phyloP scores from a whole-genome alignment of 768 basidiomycete species.

The Clathrus columnatus region DNA sequence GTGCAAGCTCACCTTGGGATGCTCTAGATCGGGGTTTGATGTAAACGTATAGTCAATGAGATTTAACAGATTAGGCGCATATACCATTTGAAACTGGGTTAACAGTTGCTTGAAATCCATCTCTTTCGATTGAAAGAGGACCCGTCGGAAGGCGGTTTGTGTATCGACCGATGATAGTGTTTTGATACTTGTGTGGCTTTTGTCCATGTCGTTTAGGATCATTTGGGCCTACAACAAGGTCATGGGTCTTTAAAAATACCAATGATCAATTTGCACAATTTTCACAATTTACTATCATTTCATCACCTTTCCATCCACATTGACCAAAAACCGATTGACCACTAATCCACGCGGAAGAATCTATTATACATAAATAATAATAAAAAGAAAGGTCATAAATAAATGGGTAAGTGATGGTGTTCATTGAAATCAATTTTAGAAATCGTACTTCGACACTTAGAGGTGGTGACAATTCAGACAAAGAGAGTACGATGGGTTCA shows the following conservation, averaged over 20 bases:
- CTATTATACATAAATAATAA: too few species aligned
- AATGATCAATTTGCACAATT: not conserved
- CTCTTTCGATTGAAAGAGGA: conserved; percentile 41
- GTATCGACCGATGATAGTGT: conserved; percentile 66
- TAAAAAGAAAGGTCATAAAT: conserved; percentile 7
- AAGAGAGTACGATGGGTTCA: conserved; percentile 35
- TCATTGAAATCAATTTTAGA: not conserved
- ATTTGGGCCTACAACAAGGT: conserved; percentile 69
- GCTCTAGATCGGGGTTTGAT: conserved; percentile 4
- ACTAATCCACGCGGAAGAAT: conserved; percentile 61
- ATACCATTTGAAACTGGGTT: conserved; percentile 32
- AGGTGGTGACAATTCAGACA: conserved; percentile 47
- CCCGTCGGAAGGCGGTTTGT: conserved; percentile 65
- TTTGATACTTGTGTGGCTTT: conserved; percentile 52
- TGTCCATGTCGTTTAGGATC: conserved; percentile 43
- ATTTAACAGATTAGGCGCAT: not conserved
- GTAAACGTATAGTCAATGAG: not conserved
- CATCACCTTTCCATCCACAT: conserved; percentile 59
- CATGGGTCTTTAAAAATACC: conserved; percentile 50
- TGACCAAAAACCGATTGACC: conserved; percentile 57
- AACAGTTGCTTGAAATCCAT: conserved; percentile 41
- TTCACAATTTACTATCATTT: too few species aligned
- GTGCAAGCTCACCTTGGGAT: conserved; percentile 51
- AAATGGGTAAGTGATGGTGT: conserved; percentile 12
- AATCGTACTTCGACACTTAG: conserved; percentile 51